Base-by-base conservation (phyloP, 768 basidiomycete genomes). In the Crassisporium funariophilum region DNA sequence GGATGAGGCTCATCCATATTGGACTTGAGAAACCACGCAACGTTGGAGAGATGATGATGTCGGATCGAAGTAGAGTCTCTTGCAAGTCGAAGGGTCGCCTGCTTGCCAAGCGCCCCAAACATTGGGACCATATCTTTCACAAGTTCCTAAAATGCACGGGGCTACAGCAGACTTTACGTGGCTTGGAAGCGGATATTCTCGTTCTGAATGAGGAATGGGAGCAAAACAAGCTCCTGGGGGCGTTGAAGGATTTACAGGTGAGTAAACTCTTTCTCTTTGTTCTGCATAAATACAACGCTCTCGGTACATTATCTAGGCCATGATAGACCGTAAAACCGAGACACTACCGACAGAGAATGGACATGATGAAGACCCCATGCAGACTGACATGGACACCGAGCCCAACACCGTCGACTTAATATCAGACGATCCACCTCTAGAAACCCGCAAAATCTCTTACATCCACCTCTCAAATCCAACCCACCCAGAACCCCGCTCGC, bases 151-250 rank as follows among this genome's bases (percentile, higher is more conserved):
- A 63, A 11, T 69, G 75, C 35, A 70, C 81, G 13, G 80, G 83
- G 3, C 61, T 89, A 16, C 71, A 65, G 1, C 83, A 88, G 56
- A 73, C 85, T 0, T 55, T 81, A 35, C 71, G 69, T 27, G 88
- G 84, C 0, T 80, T 91, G 37, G 81, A 86, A 53, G 64, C 73
- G n/a, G 88, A 91, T 56, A 76, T 89, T 68, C 59, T 89, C 4
- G 75, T 87, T n/a, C 63, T 89, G 67, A 89, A 81, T 50, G 59
- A 73, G 0, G 77, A 79, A 1, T 86, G 82, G 77, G 88, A 89
- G 63, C 70, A 70, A 27, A 68, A 71, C 47, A 72, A 66, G n/a
- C 69, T 88, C 5, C 79, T 81, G 8, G 66, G 58, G 0, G 86
- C 86, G 3, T 62, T 90, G 23, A 64, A 67, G 3, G 73, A 76